Evolutionary conservation across 768 basidiomycete species (phyloP), one percentile per base, ranked within the genome.

Genomic region (Suillus cothurnatus): DNA sequence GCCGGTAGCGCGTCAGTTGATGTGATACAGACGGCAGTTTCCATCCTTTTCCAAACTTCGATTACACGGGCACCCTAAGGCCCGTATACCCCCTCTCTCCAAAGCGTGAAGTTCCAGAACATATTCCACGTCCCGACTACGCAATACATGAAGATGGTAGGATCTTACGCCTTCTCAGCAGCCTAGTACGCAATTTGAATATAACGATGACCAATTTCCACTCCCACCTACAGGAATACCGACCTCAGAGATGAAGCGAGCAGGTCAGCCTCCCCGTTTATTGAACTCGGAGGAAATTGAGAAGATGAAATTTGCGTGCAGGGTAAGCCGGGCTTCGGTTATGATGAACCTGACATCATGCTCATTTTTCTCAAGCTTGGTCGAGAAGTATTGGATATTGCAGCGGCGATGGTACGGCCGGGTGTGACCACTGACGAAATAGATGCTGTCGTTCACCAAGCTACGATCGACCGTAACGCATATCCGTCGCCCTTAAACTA

Each of bases 401-500:
- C 93, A 21, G 97, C 96, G 1, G 86, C 95, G 0, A 86, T 89
- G 72, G 81, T 99, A 66, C 82, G 85, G 50, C 93, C 95, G n/a
- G 97, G 97, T 41, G 86, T 97, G 45, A 97, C 97, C 14, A 98
- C 97, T 2, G 95, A 99, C 73, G 94, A 95, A 73, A 84, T 99
- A 32, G 97, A 99, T 78, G 88, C 87, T 64, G 89, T 98, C 68
- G 95, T 97, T 17, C 97, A 99, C 79, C 86, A 93, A 68, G 97
- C 92, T 21, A 91, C 84, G 68, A 89, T 99, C 68, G 91, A 96
- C 79, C 84, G 96, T 61, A 89, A 94, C 69, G 87, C 93, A 28
- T 99, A 99, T 78, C 97, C 97, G 1, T 95, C 93, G 32, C 93
- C 97, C 52, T 81, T 99, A 66, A 94, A 94, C 73, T 99, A 99